Evolutionary conservation across 192 early-diverging fungal species (phyloP).

Genomic region (Phycomyces blakesleeanus): DNA sequence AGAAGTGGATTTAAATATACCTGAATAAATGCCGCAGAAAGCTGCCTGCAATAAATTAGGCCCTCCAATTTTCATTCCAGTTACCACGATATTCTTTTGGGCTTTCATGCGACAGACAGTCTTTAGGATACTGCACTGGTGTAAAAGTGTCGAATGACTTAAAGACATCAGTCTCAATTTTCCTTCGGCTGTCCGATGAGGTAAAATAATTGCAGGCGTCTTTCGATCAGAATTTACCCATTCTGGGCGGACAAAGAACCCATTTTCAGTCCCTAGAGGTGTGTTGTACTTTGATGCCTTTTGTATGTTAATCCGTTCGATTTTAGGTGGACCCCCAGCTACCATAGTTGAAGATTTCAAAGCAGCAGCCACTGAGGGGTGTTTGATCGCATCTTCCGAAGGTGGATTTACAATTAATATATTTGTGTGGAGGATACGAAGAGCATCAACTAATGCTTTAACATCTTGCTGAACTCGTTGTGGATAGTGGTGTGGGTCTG

Average conservation of each 20-base stretch:
- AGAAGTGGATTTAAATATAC: too few species aligned
- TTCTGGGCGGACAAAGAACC: slow-evolving; percentile 42
- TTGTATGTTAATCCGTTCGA: slow-evolving; percentile 48
- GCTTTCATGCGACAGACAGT: slow-evolving; percentile 47
- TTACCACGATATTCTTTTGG: slow-evolving; percentile 35
- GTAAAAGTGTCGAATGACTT: slow-evolving; percentile 48
- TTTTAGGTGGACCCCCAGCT: slow-evolving; percentile 2
- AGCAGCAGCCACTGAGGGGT: slow-evolving; percentile 33
- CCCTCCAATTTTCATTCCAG: slow-evolving; percentile 2
- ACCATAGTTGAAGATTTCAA: slow-evolving; percentile 30
- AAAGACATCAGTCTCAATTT: slow-evolving; percentile 37
- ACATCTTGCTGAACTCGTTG: neutral
- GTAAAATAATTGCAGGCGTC: slow-evolving; percentile 51
- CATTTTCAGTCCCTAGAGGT: slow-evolving; percentile 49
- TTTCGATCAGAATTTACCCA: slow-evolving; percentile 30
- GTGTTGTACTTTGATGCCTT: slow-evolving; percentile 62
- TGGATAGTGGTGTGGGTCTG: slow-evolving; percentile 43
- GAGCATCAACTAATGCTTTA: neutral
- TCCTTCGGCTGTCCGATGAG: slow-evolving; percentile 49
- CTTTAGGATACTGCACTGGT: slow-evolving; percentile 56
- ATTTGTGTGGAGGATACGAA: neutral
- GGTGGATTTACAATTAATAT: neutral
- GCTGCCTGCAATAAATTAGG: slow-evolving; percentile 1
- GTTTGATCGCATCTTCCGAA: neutral
- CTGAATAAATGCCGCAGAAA: slow-evolving; percentile 15